Evolutionary conservation across 805 yeast species (phyloP).

Genomic region (Teunomyces funiuensis): DNA sequence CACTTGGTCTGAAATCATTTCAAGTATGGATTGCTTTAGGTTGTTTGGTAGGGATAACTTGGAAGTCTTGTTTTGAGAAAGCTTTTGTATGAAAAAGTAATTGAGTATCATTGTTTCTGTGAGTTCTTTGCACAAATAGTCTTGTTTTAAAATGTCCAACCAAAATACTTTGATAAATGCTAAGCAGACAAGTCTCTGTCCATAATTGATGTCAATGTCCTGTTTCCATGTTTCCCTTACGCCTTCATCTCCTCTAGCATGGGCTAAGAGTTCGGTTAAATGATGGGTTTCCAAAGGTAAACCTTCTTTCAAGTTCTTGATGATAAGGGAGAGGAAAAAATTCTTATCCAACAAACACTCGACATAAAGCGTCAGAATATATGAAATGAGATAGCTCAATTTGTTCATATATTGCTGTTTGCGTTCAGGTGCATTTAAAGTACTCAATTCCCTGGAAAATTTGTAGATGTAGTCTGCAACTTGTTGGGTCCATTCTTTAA

Average conservation of each 20-base stretch:
- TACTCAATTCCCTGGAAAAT: slow-evolving; percentile 42
- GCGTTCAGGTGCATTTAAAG: slow-evolving; percentile 25
- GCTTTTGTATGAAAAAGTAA: slow-evolving; percentile 28
- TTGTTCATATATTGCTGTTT: slow-evolving; percentile 46
- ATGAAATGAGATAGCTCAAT: slow-evolving; percentile 58
- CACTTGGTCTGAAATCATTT: slow-evolving; percentile 28
- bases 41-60: slow-evolving; percentile 10
- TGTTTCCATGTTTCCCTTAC: slow-evolving; percentile 11
- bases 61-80: background rate
- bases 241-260: slow-evolving; percentile 21
- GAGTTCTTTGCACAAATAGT: slow-evolving; percentile 61
- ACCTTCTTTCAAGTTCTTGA: slow-evolving; percentile 47
- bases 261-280: slow-evolving; percentile 23
- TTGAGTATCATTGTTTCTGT: slow-evolving; percentile 58
- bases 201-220: slow-evolving; percentile 30
- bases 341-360: slow-evolving; percentile 66
- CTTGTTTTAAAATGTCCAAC: slow-evolving; percentile 58
- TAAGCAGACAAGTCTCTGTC: slow-evolving; percentile 34
- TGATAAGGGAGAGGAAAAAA: slow-evolving; percentile 62
- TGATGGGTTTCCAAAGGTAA: slow-evolving; percentile 30
- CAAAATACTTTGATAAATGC: slow-evolving; percentile 67
- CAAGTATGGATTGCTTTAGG: slow-evolving; percentile 28
- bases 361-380: slow-evolving; percentile 63
- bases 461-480: slow-evolving; percentile 60
- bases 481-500: slow-evolving; percentile 88